These are phyloP conservation scores for Lodderomyces pseudojiufengensis DNA, from an alignment of 1,139 yeast genomes.

Conservation along the genomic window DNA sequence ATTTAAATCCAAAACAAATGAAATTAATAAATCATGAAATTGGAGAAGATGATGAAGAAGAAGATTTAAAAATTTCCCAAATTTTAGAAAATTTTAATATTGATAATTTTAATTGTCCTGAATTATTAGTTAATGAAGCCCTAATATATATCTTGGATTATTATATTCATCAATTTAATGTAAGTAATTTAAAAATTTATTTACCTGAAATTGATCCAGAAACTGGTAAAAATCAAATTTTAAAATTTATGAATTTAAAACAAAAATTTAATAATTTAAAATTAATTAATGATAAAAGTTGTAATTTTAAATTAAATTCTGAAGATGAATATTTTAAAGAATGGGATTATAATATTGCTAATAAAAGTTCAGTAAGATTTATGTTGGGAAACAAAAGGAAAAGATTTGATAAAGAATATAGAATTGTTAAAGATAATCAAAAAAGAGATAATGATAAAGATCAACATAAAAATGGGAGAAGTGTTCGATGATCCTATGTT, in stretches of 20 bases:
- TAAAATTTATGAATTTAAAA: conserved; percentile 47
- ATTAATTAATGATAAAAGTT: conserved; percentile 35
- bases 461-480: background rate
- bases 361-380: conserved; percentile 51
- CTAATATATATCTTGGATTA: conserved; percentile 60
- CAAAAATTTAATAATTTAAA: conserved; percentile 42
- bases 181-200: conserved; percentile 27
- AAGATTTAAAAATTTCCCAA: conserved; percentile 25
- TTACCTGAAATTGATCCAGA: conserved; percentile 30
- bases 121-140: conserved; percentile 54
- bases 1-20: conserved; percentile 39
- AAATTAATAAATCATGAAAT: conserved; percentile 18
- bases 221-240: conserved; percentile 43
- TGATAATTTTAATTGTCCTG: conserved; percentile 46
- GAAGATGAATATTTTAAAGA: conserved; percentile 47
- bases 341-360: conserved; percentile 45
- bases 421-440: conserved; percentile 1
- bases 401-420: conserved; percentile 34
- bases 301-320: conserved; percentile 36
- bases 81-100: conserved; percentile 33
- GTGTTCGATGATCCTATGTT: too few species aligned
- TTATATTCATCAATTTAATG: conserved; percentile 50
- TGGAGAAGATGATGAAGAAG: conserved; percentile 17
- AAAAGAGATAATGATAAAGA: too few species aligned
- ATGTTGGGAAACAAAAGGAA: conserved; percentile 50